Evolutionary conservation across 2,329 filamentous ascomycete species (phyloP).

Genomic region (Fusarium dlaminii): DNA sequence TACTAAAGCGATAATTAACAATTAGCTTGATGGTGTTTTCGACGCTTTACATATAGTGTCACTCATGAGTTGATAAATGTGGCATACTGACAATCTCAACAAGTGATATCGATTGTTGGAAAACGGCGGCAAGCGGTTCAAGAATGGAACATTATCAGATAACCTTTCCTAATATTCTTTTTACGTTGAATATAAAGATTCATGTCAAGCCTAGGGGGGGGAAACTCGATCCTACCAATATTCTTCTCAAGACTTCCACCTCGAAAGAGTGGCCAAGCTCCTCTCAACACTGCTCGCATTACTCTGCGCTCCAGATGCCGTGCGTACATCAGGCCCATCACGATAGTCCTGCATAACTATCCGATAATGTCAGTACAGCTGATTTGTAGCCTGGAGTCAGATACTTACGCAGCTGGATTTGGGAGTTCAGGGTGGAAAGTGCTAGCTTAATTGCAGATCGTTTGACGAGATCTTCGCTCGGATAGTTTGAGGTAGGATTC

Average conservation of each 20-base stretch:
- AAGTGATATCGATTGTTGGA: background rate
- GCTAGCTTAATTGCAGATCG: background rate
- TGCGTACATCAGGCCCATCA: background rate
- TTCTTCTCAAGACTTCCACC: background rate
- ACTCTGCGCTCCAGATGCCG: background rate
- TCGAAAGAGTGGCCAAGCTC: background rate
- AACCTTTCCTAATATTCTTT: background rate
- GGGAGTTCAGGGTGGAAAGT: background rate
- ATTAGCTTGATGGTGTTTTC: fast-evolving
- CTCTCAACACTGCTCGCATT: background rate
- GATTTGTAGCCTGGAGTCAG: background rate
- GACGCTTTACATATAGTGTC: background rate
- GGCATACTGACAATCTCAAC: background rate
- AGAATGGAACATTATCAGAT: background rate
- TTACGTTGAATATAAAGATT: background rate
- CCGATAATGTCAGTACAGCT: background rate
- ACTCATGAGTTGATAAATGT: background rate
- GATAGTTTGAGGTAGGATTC: background rate
- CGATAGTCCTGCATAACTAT: background rate
- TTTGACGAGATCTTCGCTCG: background rate
- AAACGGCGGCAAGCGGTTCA: background rate
- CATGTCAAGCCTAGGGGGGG: background rate
- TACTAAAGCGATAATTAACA: background rate
- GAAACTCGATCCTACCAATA: background rate
- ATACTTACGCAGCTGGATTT: background rate